Conservation (phyloP, 2,329 filamentous ascomycete genomes). For the Scorias spongiosa region DNA sequence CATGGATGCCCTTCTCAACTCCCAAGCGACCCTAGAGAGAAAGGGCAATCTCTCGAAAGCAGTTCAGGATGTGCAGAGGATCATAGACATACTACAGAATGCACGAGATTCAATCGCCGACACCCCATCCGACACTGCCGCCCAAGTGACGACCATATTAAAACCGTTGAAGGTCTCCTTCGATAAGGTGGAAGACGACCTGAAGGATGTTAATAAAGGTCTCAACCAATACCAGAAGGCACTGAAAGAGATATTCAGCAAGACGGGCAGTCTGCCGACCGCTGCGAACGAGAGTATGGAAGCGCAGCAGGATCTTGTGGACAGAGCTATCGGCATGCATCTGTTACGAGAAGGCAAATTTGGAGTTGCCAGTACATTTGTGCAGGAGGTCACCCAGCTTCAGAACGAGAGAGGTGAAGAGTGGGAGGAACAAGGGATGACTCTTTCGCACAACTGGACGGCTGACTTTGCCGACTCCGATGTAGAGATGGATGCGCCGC, state of each 20-base stretch:
- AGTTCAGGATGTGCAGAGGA: constrained; percentile 65
- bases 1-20: constrained; percentile 55
- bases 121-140: constrained; percentile 54
- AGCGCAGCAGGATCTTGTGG: constrained; percentile 61
- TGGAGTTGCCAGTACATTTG: constrained; percentile 69
- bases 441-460: constrained; percentile 2
- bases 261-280: constrained; percentile 53
- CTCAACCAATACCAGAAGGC: constrained; percentile 75
- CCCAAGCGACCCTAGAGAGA: constrained; percentile 57
- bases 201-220: constrained; percentile 70
- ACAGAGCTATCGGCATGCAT: constrained; percentile 92
- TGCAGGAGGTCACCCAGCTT: constrained; percentile 46
- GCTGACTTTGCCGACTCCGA: constrained; percentile 3
- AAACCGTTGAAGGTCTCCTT: constrained; percentile 70
- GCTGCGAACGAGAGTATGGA: constrained; percentile 70
- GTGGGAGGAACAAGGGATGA: not conserved
- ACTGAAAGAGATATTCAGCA: constrained; percentile 58
- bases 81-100: constrained; percentile 60
- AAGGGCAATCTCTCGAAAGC: constrained; percentile 54
- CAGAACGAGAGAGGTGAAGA: constrained; percentile 1
- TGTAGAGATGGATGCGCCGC: constrained; percentile 21
- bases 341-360: constrained; percentile 90
- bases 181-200: constrained; percentile 61
- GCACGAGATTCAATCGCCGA: constrained; percentile 60
- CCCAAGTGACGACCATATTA: constrained; percentile 71